These are phyloP conservation scores for Penicillium dipodomyicola DNA, from an alignment of 495 filamentous ascomycete species.

Conservation along the genomic window DNA sequence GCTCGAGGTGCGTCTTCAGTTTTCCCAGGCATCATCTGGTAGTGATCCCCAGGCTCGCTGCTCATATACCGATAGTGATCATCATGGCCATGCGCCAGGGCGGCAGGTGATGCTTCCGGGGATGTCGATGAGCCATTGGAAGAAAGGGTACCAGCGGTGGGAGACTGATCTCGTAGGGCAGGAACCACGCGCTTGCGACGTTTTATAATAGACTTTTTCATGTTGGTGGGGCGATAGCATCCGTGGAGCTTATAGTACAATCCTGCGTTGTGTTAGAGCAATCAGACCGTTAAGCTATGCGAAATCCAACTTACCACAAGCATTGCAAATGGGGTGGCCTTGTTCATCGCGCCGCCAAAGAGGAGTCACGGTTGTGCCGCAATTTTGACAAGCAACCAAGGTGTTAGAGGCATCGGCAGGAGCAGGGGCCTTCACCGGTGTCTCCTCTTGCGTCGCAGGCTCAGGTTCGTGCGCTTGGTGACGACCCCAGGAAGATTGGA, in stretches of 20 bases:
- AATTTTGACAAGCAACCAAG: conserved; percentile 94
- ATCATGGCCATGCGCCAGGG: conserved; percentile 57
- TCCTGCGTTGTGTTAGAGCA: conserved; percentile 52
- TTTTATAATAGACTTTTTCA: conserved; percentile 98
- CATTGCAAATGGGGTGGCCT: conserved; percentile 97
- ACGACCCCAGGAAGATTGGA: conserved; percentile 35
- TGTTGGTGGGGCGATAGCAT: conserved; percentile 83
- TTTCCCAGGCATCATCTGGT: conserved; percentile 23
- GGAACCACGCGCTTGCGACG: conserved; percentile 93
- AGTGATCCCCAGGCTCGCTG: conserved; percentile 37
- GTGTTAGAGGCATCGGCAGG: conserved; percentile 59
- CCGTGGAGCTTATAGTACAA: conserved; percentile 98
- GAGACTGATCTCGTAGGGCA: conserved; percentile 58
- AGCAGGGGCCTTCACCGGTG: conserved; percentile 20
- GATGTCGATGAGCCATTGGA: conserved; percentile 46
- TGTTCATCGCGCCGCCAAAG: conserved; percentile 93
- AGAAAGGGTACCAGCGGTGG: conserved; percentile 43
- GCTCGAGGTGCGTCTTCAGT: conserved; percentile 31
- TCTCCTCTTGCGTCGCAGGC: conserved; percentile 21
- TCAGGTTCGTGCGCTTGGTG: conserved; percentile 29
- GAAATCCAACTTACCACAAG: conserved; percentile 71
- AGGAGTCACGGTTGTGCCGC: conserved; percentile 93
- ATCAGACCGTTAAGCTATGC: conserved; percentile 1
- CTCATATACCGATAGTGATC: conserved; percentile 53
- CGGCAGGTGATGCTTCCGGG: conserved; percentile 44